phyloP scores from a whole-genome alignment of 1,139 yeast genomes.

The Pichia sp. region DNA sequence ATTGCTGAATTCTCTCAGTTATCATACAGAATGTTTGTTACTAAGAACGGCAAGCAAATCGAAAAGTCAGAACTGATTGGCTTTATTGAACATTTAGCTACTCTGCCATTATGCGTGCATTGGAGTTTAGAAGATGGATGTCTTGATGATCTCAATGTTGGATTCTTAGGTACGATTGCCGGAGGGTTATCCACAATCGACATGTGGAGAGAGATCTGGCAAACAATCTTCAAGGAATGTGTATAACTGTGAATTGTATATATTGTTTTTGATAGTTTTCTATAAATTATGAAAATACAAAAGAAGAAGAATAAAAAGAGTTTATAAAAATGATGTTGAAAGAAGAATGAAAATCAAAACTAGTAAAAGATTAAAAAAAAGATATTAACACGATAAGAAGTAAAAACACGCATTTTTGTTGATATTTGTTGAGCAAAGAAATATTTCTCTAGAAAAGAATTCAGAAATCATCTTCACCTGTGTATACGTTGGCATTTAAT shows the following conservation, averaged over 20 bases:
- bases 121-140: slow-evolving; percentile 60
- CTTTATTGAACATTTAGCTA: slow-evolving; percentile 36
- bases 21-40: background rate
- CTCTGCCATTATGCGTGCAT: slow-evolving; percentile 55
- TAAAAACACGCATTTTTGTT: no score
- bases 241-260: background rate
- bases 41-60: slow-evolving; percentile 6
- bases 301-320: background rate
- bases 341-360: no score
- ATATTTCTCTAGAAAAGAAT: no score
- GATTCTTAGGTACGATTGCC: slow-evolving; percentile 34
- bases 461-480: slow-evolving; percentile 15
- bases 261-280: background rate
- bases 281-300: background rate
- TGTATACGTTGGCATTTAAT: background rate
- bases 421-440: no score
- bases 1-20: slow-evolving; percentile 39
- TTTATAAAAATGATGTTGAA: no score
- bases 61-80: slow-evolving; percentile 15
- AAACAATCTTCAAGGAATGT: slow-evolving; percentile 14
- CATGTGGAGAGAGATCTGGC: slow-evolving; percentile 23
- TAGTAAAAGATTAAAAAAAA: no score
- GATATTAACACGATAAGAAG: no score
- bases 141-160: slow-evolving; percentile 36
- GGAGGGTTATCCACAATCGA: slow-evolving; percentile 27